Conservation (phyloP, 768 basidiomycete species). For the Lactarius hatsudake region DNA sequence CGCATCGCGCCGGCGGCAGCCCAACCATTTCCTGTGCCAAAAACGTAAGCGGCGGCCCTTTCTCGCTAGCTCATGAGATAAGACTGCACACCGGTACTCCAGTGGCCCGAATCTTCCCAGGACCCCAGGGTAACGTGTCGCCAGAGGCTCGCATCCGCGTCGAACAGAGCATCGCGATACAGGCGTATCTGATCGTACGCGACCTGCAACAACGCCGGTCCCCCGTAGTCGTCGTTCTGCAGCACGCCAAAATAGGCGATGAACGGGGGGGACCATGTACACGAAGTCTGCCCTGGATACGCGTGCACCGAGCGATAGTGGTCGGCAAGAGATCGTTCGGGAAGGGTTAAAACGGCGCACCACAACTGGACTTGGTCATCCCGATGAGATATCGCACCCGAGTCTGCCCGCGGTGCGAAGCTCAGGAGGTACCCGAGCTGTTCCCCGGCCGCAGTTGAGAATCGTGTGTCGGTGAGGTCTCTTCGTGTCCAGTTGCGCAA, state of each 20-base stretch:
- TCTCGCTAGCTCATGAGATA: background rate
- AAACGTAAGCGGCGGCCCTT: slow-evolving; percentile 3
- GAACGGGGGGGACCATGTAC: slow-evolving; percentile 62
- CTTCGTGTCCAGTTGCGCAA: slow-evolving; percentile 52
- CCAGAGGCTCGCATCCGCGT: slow-evolving; percentile 49
- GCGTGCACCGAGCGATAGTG: background rate
- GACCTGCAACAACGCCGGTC: slow-evolving; percentile 39
- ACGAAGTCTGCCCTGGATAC: slow-evolving; percentile 52
- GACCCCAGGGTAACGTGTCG: slow-evolving; percentile 51
- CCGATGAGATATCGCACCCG: slow-evolving; percentile 62
- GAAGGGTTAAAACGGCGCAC: slow-evolving; percentile 32
- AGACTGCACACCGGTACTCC: slow-evolving; percentile 49
- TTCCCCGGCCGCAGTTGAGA: slow-evolving; percentile 41
- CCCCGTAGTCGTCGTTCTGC: slow-evolving; percentile 37
- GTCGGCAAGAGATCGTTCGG: background rate
- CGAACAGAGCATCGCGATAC: slow-evolving; percentile 53
- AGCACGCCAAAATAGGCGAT: slow-evolving; percentile 62
- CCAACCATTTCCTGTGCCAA: slow-evolving; percentile 57
- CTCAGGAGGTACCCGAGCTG: slow-evolving; percentile 51
- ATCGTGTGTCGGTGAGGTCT: slow-evolving; percentile 36
- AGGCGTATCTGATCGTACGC: slow-evolving; percentile 57
- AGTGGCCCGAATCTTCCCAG: slow-evolving; percentile 48
- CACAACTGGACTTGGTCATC: slow-evolving; percentile 52
- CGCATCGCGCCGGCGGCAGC: slow-evolving; percentile 66
- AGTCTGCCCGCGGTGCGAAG: slow-evolving; percentile 41